Evolutionary conservation across 2,329 filamentous ascomycete genomes (phyloP), one percentile per base, ranked within the genome.

Genomic region (Nemania sp.): DNA sequence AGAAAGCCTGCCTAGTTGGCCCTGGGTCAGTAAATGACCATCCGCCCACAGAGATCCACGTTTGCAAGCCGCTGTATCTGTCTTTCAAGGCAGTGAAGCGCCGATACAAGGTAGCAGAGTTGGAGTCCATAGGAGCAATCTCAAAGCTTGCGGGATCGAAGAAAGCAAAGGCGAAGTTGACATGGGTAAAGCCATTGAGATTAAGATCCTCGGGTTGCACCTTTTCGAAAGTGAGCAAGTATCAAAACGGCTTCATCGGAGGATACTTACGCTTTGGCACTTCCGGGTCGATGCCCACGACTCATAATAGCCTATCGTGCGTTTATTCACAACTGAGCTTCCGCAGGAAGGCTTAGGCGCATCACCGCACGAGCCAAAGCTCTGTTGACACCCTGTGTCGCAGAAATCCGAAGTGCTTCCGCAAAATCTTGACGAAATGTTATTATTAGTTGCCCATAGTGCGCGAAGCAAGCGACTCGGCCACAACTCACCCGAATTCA

Each of bases 91-190:
- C 54, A 0, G 71, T 73, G 37, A 76, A 69, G 1, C 68, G 51
- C 5, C 32, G 35, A 25, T 71, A 72, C 1, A 76, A 53, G 0
- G 54, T 18, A 0, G 37, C 58, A 1, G 64, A 67, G 0, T 57
- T 53, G 3, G 53, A 18, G n/a, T 69, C 65, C 65, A 73, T 73
- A 0, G 76, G 58, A 0, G 47, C 20, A 11, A 67, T 53, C 6
- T 60, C 4, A 17, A 60, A 69, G 0, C 58, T 54, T 2, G 71
- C 59, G 0, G 79, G 74, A 45, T 80, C 72, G 51, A 81, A 74
- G 21, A 73, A 74, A 1, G 73, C 76, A 56, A 81, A 81, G 0
- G 79, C 76, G 48, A 71, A 75, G 62, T 76, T 76, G 54, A 76
- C 2, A 25, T 65, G 61, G 5, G 65, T 65, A 47, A 60, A 54